phyloP scores from a whole-genome alignment of 306 rosid species.

The Glycine latifolia region DNA sequence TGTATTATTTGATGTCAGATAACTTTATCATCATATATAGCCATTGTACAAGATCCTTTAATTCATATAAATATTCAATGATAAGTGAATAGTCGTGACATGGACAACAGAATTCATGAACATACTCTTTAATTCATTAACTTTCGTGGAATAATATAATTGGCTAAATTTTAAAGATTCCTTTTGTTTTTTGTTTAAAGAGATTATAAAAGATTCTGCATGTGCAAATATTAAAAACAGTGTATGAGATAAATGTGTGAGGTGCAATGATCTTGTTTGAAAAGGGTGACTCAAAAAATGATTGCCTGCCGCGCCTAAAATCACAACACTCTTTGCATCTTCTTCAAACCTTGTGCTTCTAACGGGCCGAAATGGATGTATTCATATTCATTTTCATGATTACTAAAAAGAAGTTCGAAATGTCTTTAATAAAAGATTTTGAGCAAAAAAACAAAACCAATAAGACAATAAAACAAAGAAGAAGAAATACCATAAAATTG shows the following conservation, averaged over 20 bases:
- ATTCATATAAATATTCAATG: neutral
- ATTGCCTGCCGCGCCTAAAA: neutral
- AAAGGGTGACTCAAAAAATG: conserved; percentile 4
- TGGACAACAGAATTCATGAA: conserved; percentile 10
- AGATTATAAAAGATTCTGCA: neutral
- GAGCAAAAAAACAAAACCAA: neutral
- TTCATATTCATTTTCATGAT: neutral
- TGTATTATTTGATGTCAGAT: neutral
- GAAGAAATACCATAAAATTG: no score
- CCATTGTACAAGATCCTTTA: neutral
- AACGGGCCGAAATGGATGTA: neutral
- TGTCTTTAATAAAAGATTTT: no score
- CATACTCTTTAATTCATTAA: neutral
- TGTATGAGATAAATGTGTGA: neutral
- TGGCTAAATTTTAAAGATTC: neutral
- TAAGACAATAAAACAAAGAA: neutral
- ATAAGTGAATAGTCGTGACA: neutral
- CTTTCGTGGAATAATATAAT: conserved; percentile 1
- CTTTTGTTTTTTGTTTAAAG: no score
- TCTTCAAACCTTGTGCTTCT: neutral
- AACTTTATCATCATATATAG: neutral
- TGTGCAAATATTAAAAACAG: conserved; percentile 11
- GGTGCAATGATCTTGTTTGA: conserved; percentile 2
- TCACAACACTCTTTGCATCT: neutral
- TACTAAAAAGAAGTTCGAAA: neutral